Evolutionary conservation across 2,329 filamentous ascomycete species (phyloP).

Genomic region (Penicillium decumbens): DNA sequence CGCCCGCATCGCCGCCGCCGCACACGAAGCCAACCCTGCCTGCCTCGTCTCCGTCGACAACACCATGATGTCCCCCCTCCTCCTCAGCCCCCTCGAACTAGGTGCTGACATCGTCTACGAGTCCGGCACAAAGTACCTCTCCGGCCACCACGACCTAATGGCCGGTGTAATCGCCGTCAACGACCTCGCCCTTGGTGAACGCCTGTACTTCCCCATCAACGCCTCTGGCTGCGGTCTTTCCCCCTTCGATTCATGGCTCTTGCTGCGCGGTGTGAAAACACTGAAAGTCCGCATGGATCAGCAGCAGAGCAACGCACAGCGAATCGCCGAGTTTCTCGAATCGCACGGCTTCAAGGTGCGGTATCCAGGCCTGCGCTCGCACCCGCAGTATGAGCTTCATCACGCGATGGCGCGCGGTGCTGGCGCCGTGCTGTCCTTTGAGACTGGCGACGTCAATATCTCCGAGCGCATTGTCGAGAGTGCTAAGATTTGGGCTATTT

Average conservation of each 20-base stretch:
- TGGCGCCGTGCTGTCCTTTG: conserved; percentile 90
- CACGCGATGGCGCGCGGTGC: conserved; percentile 92
- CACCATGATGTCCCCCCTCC: conserved; percentile 95
- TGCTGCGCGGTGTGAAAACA: conserved; percentile 94
- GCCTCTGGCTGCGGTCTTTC: conserved; percentile 88
- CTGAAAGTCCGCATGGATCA: conserved; percentile 98
- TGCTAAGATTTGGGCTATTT: conserved; percentile 87
- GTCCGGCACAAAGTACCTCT: conserved; percentile 95
- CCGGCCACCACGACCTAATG: conserved; percentile 98
- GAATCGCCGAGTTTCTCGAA: conserved; percentile 89
- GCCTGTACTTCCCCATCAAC: conserved; percentile 96
- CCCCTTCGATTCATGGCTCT: conserved; percentile 91
- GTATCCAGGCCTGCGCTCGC: conserved; percentile 88
- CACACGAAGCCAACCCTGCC: conserved; percentile 71
- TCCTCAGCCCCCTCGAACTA: conserved; percentile 87
- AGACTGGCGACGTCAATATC: conserved; percentile 78
- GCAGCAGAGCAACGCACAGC: conserved; percentile 87
- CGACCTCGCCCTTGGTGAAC: conserved; percentile 72
- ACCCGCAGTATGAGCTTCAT: conserved; percentile 94
- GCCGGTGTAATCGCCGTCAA: conserved; percentile 94
- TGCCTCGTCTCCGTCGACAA: conserved; percentile 92
- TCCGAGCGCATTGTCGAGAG: conserved; percentile 94
- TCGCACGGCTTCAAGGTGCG: conserved; percentile 87
- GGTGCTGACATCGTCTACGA: conserved; percentile 97
- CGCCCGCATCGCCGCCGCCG: conserved; percentile 66